phyloP scores from a whole-genome alignment of 768 basidiomycete genomes.

The Scleroderma citrinum region DNA sequence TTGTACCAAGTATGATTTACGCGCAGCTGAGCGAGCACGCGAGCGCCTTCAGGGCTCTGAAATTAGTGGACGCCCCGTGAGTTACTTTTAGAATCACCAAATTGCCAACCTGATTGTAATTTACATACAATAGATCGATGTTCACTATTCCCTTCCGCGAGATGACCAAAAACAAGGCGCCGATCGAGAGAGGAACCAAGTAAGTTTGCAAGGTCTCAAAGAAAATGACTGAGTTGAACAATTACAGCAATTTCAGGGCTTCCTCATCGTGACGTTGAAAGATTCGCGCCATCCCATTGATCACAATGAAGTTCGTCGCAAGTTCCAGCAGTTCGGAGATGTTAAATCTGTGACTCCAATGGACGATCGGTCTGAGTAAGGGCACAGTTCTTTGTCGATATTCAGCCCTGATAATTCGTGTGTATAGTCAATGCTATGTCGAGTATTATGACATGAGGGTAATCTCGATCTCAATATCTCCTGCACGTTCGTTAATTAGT shows the following conservation, averaged over 20 bases:
- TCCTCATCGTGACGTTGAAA: conserved; percentile 70
- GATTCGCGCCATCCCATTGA: conserved; percentile 71
- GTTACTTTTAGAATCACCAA: conserved; percentile 26
- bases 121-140: conserved; percentile 71
- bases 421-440: conserved; percentile 75
- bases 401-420: conserved; percentile 5
- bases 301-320: conserved; percentile 78
- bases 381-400: neutral
- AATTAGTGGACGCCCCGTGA: conserved; percentile 83
- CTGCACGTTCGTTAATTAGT: conserved; percentile 6
- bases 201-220: conserved; percentile 23
- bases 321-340: conserved; percentile 87
- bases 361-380: conserved; percentile 58
- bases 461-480: neutral
- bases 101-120: conserved; percentile 7
- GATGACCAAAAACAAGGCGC: conserved; percentile 69
- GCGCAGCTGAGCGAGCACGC: conserved; percentile 88
- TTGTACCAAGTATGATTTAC: conserved; percentile 69
- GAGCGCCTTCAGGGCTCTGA: conserved; percentile 87
- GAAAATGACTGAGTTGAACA: conserved; percentile 7
- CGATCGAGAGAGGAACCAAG: conserved; percentile 78
- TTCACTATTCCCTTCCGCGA: conserved; percentile 93
- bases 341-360: conserved; percentile 73
- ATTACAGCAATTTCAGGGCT: conserved; percentile 71
- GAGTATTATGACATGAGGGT: conserved; percentile 91